Conservation (phyloP, 441 rosid species). For the Erodium moschatum region DNA sequence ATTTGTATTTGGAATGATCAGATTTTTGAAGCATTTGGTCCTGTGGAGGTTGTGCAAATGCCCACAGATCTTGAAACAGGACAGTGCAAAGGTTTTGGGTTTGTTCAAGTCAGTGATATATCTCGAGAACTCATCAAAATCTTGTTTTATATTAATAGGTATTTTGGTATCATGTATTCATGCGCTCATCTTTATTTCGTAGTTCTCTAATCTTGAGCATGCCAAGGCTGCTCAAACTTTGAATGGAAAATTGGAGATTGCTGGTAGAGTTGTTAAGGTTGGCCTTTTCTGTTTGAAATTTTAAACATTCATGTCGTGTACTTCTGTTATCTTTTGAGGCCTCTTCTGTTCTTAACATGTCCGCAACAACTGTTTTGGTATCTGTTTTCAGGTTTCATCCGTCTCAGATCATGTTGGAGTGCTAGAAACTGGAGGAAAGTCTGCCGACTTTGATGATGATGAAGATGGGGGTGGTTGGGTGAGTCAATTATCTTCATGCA, state of each 20-base stretch:
- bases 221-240: constrained; percentile 78
- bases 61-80: constrained; percentile 86
- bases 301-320: constrained; percentile 1
- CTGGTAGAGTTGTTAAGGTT: constrained; percentile 80
- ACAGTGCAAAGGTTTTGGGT: constrained; percentile 91
- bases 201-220: constrained; percentile 85
- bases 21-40: constrained; percentile 89
- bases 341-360: too few relatives aligned
- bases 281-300: constrained; percentile 12
- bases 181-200: constrained; percentile 18
- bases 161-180: neutral
- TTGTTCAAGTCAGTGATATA: constrained; percentile 63
- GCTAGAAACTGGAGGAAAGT: constrained; percentile 59
- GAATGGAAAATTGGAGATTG: constrained; percentile 87
- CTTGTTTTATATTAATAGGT: neutral
- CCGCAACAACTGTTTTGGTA: constrained; percentile 7
- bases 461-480: constrained; percentile 94
- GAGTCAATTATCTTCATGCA: constrained; percentile 23
- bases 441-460: constrained; percentile 94
- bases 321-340: neutral
- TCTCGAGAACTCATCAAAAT: constrained; percentile 13
- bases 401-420: constrained; percentile 76
- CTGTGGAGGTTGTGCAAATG: constrained; percentile 83
- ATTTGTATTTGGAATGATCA: constrained; percentile 22
- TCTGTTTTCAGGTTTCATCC: constrained; percentile 54